phyloP scores from a whole-genome alignment of 768 basidiomycete genomes.

The Boletellus sp. region DNA sequence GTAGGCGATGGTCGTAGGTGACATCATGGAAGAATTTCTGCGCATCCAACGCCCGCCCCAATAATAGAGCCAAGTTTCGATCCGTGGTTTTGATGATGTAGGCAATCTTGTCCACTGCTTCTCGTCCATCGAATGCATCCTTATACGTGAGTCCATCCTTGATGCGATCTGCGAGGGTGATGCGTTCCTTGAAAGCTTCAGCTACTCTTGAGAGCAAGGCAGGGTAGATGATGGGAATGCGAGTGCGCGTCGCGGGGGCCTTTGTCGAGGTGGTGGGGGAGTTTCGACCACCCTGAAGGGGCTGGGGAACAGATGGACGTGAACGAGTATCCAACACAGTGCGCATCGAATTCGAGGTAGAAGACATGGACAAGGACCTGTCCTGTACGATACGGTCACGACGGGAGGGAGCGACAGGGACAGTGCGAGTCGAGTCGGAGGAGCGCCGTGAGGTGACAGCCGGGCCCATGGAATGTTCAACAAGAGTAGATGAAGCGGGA shows the following conservation, averaged over 20 bases:
- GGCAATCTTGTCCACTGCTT: conserved; percentile 95
- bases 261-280: conserved; percentile 36
- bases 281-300: conserved; percentile 38
- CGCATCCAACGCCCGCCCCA: conserved; percentile 94
- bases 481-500: conserved; percentile 40
- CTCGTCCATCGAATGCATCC: conserved; percentile 94
- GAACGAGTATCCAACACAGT: conserved; percentile 40
- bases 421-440: conserved; percentile 64
- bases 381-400: conserved; percentile 63
- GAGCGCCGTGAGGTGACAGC: conserved; percentile 49
- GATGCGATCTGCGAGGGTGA: conserved; percentile 69
- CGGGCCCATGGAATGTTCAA: conserved; percentile 30
- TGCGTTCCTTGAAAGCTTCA: conserved; percentile 84
- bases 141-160: conserved; percentile 97
- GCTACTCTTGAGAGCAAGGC: conserved; percentile 93
- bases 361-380: conserved; percentile 75
- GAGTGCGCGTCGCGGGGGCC: conserved; percentile 37
- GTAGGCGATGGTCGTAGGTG: conserved; percentile 93
- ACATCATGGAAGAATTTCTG: conserved; percentile 99
- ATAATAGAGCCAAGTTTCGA: conserved; percentile 87
- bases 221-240: conserved; percentile 86
- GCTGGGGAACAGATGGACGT: conserved; percentile 31
- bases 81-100: conserved; percentile 99
- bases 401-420: conserved; percentile 49
- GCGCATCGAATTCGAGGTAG: conserved; percentile 49